A percentile compares a stretch with the other conserved stretches of the same genome.
Evolutionary conservation across 2,329 filamentous ascomycete species (phyloP).

Genomic region (Reticulascus tulasneorum): DNA sequence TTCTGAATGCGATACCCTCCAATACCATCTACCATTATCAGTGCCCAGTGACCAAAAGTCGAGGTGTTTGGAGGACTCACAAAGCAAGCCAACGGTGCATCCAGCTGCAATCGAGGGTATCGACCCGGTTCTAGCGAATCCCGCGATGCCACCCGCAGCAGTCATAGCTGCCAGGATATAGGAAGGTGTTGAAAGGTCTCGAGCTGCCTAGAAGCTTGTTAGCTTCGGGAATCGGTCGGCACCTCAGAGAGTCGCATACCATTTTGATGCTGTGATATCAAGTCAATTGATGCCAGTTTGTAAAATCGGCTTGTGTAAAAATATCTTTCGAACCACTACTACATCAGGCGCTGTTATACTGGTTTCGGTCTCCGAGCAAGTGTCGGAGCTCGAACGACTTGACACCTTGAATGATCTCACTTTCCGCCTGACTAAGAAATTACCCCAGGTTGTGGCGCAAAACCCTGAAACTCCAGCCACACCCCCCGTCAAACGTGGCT

Average conservation of each 20-base stretch:
- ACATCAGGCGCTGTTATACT: no score
- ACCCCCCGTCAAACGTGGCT: conserved; percentile 12
- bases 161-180: conserved; percentile 78
- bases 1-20: conserved; percentile 78
- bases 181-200: conserved; percentile 57
- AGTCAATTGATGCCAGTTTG: not conserved
- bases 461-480: conserved; percentile 8
- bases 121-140: conserved; percentile 80
- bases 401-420: conserved; percentile 11
- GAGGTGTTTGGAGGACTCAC: conserved; percentile 39
- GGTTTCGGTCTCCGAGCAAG: no score
- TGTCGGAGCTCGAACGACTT: no score
- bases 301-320: no score
- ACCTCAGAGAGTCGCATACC: conserved; percentile 1
- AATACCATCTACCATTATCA: conserved; percentile 56
- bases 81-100: conserved; percentile 68
- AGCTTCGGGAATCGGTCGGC: not conserved
- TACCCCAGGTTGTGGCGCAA: not conserved
- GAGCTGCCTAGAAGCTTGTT: conserved; percentile 17
- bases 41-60: not conserved
- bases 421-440: conserved; percentile 9
- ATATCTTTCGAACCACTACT: no score
- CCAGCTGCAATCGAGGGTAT: conserved; percentile 84
- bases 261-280: conserved; percentile 1
- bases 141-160: conserved; percentile 80